phyloP scores from a whole-genome alignment of 352 stramenopile genomes.

The Phytophthora foliorum region DNA sequence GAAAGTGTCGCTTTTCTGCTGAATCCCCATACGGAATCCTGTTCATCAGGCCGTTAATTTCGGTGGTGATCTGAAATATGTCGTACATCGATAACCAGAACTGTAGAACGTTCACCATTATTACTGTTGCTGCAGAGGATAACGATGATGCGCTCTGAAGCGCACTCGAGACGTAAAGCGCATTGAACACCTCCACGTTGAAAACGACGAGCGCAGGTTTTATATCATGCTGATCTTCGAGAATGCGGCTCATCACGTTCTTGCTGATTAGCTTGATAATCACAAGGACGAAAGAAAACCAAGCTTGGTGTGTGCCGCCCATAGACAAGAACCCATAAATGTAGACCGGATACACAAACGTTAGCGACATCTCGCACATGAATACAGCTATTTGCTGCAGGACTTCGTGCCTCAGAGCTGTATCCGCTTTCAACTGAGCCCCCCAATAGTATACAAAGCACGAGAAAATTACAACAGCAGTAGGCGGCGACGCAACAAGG shows the following conservation, averaged over 20 bases:
- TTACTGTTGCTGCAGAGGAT: not conserved
- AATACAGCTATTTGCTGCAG: conserved; percentile 22
- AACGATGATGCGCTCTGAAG: conserved; percentile 12
- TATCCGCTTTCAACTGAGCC: conserved; percentile 21
- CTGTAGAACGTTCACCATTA: not conserved
- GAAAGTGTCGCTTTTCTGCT: not conserved
- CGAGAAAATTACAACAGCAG: conserved; percentile 16
- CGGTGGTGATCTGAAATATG: not conserved
- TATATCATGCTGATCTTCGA: conserved; percentile 19
- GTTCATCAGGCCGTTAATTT: conserved; percentile 1
- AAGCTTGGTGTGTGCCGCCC: not conserved
- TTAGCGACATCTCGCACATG: conserved; percentile 30
- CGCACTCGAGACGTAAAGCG: conserved; percentile 30
- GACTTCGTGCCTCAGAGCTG: conserved; percentile 19
- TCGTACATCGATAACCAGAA: conserved; percentile 10
- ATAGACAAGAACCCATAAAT: conserved; percentile 13
- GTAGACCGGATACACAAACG: conserved; percentile 30
- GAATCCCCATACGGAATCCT: conserved; percentile 9
- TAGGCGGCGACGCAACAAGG: conserved; percentile 20
- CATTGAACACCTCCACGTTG: conserved; percentile 43
- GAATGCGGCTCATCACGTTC: conserved; percentile 18
- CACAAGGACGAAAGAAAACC: not conserved
- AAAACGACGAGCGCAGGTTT: conserved; percentile 41
- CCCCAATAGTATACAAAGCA: conserved; percentile 34
- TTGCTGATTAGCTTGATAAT: conserved; percentile 27